These are phyloP conservation scores for Mortierella sp. DNA, from an alignment of 371 early-diverging fungal species.

Conservation along the genomic window DNA sequence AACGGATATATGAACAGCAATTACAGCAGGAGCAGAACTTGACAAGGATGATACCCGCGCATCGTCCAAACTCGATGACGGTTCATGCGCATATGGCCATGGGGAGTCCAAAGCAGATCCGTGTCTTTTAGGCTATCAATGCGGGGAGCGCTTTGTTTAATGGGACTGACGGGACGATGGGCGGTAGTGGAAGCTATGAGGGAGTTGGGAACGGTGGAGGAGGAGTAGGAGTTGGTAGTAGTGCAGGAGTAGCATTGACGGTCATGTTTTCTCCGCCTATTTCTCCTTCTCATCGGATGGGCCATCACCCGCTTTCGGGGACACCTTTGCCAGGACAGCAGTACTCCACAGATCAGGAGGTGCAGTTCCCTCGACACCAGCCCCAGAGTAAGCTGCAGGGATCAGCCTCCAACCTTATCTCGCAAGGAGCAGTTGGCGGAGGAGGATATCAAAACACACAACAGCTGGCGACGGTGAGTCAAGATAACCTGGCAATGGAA, in stretches of 20 bases:
- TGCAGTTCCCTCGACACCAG: conserved; percentile 27
- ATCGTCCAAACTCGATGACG: conserved; percentile 32
- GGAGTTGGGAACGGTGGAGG: conserved; percentile 7
- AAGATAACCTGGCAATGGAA: neutral
- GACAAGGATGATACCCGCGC: conserved; percentile 28
- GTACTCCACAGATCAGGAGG: conserved; percentile 5
- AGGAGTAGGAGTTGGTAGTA: neutral
- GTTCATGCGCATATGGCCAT: conserved; percentile 30
- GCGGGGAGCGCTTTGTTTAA: conserved; percentile 24
- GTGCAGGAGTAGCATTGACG: neutral
- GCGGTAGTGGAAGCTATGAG: neutral
- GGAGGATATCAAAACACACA: neutral
- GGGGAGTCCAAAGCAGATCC: conserved; percentile 35
- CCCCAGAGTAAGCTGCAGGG: conserved; percentile 19
- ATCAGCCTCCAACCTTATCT: conserved; percentile 18
- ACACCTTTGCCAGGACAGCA: conserved; percentile 5
- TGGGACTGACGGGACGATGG: conserved; percentile 5
- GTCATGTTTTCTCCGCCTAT: conserved; percentile 40
- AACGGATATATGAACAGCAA: conserved; percentile 54
- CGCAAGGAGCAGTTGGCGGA: neutral
- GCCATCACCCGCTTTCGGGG: neutral
- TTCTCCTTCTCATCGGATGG: conserved; percentile 20
- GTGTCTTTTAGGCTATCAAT: conserved; percentile 18
- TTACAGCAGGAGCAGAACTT: conserved; percentile 51
- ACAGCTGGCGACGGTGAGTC: neutral